These are phyloP conservation scores for Quercus ilex DNA, from an alignment of 306 rosid species.

Conservation along the genomic window DNA sequence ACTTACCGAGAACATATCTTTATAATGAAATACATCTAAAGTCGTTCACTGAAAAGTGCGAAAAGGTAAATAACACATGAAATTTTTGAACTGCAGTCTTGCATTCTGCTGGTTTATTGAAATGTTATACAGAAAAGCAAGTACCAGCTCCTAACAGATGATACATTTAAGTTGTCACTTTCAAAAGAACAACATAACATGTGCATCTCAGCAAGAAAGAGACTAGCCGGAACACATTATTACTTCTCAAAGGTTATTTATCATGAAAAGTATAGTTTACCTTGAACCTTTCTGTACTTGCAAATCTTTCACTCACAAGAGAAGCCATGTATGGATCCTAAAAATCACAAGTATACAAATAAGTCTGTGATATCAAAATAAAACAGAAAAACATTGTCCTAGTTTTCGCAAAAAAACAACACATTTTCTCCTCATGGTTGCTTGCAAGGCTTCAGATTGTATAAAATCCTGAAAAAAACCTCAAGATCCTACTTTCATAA, in stretches of 20 bases:
- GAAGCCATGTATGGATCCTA: conserved; percentile 89
- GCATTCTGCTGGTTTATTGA: background rate
- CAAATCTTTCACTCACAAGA: conserved; percentile 74
- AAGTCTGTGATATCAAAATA: background rate
- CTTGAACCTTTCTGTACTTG: conserved; percentile 57
- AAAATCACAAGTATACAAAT: conserved; percentile 18
- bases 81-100: background rate
- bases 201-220: background rate
- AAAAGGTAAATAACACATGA: background rate
- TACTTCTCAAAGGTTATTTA: background rate
- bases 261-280: conserved; percentile 32
- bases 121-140: background rate
- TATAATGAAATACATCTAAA: background rate
- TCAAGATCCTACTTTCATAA: too few species aligned
- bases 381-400: background rate
- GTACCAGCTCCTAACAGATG: background rate
- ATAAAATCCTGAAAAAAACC: background rate
- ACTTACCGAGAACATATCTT: background rate
- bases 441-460: background rate
- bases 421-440: background rate
- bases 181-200: background rate
- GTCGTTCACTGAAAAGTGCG: background rate
- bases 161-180: background rate
- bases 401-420: background rate
- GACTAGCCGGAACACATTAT: background rate